phyloP scores from a whole-genome alignment of 352 stramenopile species.

The Blastocystis sp. region DNA sequence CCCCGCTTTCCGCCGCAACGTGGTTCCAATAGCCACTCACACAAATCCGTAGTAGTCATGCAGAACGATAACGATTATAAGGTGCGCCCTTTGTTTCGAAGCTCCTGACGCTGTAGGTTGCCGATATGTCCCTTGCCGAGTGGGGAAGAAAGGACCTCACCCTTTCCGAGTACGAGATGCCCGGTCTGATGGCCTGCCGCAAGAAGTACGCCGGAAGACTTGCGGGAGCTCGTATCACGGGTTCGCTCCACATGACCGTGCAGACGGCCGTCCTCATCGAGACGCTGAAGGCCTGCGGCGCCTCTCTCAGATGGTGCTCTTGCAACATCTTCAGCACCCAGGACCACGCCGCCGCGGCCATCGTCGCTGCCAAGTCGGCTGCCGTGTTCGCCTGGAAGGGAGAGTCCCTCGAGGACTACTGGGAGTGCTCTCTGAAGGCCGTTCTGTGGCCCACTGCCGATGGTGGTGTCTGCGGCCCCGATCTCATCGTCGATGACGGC shows the following conservation, averaged over 20 bases:
- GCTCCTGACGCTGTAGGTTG: slow-evolving; percentile 74
- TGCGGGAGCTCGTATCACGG: slow-evolving; percentile 85
- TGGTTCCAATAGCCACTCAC: neutral
- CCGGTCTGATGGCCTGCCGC: slow-evolving; percentile 92
- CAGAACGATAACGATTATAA: slow-evolving; percentile 67
- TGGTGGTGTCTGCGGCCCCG: slow-evolving; percentile 89
- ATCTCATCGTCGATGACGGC: slow-evolving; percentile 97
- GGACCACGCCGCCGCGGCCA: slow-evolving; percentile 93
- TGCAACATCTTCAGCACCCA: slow-evolving; percentile 99
- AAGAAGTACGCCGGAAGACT: slow-evolving; percentile 87
- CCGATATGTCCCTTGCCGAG: slow-evolving; percentile 95
- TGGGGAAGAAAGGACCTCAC: slow-evolving; percentile 97
- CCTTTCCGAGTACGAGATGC: slow-evolving; percentile 94
- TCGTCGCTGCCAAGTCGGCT: slow-evolving; percentile 88
- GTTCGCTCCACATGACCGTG: slow-evolving; percentile 98
- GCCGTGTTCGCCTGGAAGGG: slow-evolving; percentile 98
- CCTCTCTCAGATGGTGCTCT: slow-evolving; percentile 94
- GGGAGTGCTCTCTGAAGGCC: slow-evolving; percentile 96
- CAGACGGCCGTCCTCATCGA: slow-evolving; percentile 97
- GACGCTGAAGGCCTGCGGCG: slow-evolving; percentile 90
- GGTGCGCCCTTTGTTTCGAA: neutral
- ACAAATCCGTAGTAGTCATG: neutral
- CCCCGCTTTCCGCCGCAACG: neutral
- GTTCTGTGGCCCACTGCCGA: slow-evolving; percentile 92
- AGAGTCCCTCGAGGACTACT: slow-evolving; percentile 96